Percentiles rank a stretch among this genome's conserved stretches.
Conservation (phyloP, 345 rosid genomes). For the Geranium brycei region DNA sequence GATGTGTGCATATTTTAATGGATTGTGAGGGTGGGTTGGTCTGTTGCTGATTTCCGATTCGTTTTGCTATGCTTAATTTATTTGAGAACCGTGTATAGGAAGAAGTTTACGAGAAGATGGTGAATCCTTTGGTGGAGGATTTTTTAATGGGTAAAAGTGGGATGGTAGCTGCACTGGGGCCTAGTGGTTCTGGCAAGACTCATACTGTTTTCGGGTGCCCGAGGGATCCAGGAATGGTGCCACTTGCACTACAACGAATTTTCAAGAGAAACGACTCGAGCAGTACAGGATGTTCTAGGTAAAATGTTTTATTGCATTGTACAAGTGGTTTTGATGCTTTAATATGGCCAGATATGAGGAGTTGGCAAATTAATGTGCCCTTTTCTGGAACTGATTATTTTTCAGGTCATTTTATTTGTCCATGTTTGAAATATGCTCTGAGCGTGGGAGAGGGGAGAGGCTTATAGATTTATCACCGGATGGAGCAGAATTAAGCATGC, state of each 20-base stretch:
- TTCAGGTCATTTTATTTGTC: conserved; percentile 50
- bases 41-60: not conserved
- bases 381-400: not conserved
- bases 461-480: conserved; percentile 46
- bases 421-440: conserved; percentile 70
- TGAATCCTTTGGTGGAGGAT: conserved; percentile 63
- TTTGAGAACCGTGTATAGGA: conserved; percentile 18
- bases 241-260: conserved; percentile 46
- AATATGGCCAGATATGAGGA: no score
- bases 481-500: conserved; percentile 52
- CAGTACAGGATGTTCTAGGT: not conserved
- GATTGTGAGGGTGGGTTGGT: not conserved
- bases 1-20: not conserved
- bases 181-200: conserved; percentile 91
- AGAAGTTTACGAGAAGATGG: conserved; percentile 60
- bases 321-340: no score
- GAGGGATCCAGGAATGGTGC: conserved; percentile 71
- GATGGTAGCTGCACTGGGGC: conserved; percentile 82
- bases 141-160: conserved; percentile 62
- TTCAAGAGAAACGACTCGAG: conserved; percentile 18
- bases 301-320: not conserved
- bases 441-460: conserved; percentile 67
- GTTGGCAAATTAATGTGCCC: no score
- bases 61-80: not conserved
- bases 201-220: conserved; percentile 70